Conservation (phyloP, 371 early-diverging fungal species). For the Actinomortierella wolfii region DNA sequence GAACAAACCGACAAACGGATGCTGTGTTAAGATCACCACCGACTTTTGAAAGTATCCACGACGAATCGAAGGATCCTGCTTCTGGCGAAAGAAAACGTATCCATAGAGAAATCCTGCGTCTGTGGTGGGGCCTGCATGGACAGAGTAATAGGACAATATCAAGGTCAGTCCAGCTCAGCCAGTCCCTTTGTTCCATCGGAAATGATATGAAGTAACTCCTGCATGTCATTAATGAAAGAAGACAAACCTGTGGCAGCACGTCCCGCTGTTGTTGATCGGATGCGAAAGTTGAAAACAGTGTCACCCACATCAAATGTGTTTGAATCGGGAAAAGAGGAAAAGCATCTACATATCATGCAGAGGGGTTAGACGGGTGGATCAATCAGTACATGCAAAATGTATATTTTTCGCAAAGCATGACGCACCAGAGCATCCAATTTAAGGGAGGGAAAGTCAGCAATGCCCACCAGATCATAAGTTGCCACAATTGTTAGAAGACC, state of each 20-base stretch:
- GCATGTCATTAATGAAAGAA: not conserved
- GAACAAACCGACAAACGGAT: constrained; percentile 89
- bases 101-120: constrained; percentile 85
- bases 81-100: constrained; percentile 94
- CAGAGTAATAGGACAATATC: not conserved
- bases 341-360: constrained; percentile 63
- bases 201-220: no score
- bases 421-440: not conserved
- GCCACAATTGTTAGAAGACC: not conserved
- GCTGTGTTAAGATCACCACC: constrained; percentile 84
- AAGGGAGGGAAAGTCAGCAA: no score
- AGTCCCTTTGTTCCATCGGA: not conserved
- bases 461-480: no score
- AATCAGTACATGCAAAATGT: not conserved
- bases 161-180: not conserved
- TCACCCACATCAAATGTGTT: constrained; percentile 92
- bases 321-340: constrained; percentile 96
- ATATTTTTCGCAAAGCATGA: not conserved
- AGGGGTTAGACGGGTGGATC: constrained; percentile 2
- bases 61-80: constrained; percentile 79
- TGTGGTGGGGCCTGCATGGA: constrained; percentile 59
- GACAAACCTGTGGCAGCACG: constrained; percentile 63
- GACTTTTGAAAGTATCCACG: constrained; percentile 95
- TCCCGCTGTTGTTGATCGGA: constrained; percentile 68
- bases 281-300: constrained; percentile 86